Percentiles rank a stretch among this genome's conserved stretches.
Evolutionary conservation across 1,284 basidiomycete genomes (phyloP).

Genomic region (Dichomitus squalens): DNA sequence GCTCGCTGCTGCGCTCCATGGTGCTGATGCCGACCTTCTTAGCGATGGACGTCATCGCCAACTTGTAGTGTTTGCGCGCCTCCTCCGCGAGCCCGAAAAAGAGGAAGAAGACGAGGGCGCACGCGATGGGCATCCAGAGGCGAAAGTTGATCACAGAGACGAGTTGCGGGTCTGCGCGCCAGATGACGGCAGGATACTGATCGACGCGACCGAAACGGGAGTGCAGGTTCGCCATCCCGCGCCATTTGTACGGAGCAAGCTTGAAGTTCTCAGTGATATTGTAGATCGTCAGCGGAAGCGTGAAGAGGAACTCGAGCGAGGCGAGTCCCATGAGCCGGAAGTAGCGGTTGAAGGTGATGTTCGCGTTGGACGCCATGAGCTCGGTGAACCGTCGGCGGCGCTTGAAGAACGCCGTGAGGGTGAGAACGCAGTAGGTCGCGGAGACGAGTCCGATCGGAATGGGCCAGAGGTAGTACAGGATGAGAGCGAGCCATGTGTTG

Average conservation of each 20-base stretch:
- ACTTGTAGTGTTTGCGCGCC: conserved; percentile 36
- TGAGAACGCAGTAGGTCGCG: conserved; percentile 27
- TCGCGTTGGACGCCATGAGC: conserved; percentile 26
- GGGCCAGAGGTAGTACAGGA: conserved; percentile 27
- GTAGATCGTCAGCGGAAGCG: conserved; percentile 37
- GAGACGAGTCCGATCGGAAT: conserved; percentile 30
- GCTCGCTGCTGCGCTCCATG: neutral
- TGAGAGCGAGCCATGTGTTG: conserved; percentile 38
- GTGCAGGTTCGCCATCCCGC: conserved; percentile 42
- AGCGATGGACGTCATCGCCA: conserved; percentile 9
- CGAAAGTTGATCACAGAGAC: conserved; percentile 19
- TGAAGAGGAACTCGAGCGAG: conserved; percentile 40
- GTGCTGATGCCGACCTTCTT: neutral
- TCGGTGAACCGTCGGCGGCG: conserved; percentile 31
- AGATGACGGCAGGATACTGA: conserved; percentile 31
- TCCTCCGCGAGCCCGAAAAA: conserved; percentile 49
- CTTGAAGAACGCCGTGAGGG: conserved; percentile 30
- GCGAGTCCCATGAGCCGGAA: conserved; percentile 55
- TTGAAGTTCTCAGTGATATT: conserved; percentile 27
- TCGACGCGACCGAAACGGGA: conserved; percentile 35
- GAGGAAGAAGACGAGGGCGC: conserved; percentile 40
- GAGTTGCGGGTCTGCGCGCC: neutral
- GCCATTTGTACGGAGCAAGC: conserved; percentile 30
- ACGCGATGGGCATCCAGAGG: conserved; percentile 35
- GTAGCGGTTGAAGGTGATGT: conserved; percentile 47